Evolutionary conservation across 108 stramenopile species (phyloP).

Genomic region (Skeletonema marinoi): DNA sequence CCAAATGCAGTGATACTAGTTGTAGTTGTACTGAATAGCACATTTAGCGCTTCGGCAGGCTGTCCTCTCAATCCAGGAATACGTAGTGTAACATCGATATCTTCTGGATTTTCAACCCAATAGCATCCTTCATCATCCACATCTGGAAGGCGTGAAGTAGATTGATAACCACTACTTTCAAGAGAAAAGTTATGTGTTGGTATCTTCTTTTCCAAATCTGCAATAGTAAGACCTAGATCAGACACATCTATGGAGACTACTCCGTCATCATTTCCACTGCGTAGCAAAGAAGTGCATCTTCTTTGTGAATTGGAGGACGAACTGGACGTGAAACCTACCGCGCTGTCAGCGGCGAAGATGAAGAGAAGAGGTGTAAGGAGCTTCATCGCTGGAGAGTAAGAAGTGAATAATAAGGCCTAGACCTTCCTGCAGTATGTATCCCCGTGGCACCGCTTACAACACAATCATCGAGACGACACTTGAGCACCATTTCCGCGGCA

Average conservation of each 20-base stretch:
- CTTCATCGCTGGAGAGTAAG: too few species aligned
- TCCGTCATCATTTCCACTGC: neutral
- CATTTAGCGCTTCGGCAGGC: constrained; percentile 41
- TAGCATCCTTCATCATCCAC: constrained; percentile 53
- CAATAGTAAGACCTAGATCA: constrained; percentile 55
- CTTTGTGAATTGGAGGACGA: too few species aligned
- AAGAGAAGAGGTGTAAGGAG: too few species aligned
- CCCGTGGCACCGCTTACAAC: too few species aligned
- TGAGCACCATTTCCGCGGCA: too few species aligned
- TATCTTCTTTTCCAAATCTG: constrained; percentile 44
- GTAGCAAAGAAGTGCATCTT: too few species aligned
- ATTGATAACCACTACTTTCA: constrained; percentile 38
- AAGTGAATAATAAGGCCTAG: too few species aligned
- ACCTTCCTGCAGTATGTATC: too few species aligned
- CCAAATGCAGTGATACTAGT: constrained; percentile 59
- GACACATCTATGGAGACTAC: constrained; percentile 37
- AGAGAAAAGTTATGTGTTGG: constrained; percentile 38
- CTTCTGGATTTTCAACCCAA: constrained; percentile 53
- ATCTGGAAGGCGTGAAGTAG: constrained; percentile 39
- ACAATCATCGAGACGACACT: too few species aligned
- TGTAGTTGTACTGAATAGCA: constrained; percentile 43
- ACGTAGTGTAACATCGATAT: constrained; percentile 37
- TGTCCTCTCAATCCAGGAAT: constrained; percentile 64
- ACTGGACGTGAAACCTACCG: too few species aligned
- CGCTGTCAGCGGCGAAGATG: too few species aligned